Conservation (phyloP, 2,329 filamentous ascomycete genomes). For the Periglandula ipomoeae region DNA sequence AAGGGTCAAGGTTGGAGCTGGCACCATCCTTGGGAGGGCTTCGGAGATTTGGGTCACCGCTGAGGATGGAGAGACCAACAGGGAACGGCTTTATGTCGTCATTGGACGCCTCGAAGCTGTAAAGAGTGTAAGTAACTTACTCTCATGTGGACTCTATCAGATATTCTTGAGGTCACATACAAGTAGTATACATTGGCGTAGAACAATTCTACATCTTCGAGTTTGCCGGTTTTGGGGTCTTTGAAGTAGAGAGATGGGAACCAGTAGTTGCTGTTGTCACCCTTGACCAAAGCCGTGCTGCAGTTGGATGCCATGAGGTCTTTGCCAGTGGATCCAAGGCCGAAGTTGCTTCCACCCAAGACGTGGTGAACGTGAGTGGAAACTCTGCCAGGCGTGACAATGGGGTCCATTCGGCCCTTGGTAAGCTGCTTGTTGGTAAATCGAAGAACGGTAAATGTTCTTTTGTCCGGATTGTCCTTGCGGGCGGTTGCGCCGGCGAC, state of each 20-base stretch:
- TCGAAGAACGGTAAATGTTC: constrained; percentile 59
- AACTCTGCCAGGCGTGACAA: constrained; percentile 51
- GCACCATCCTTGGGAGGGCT: constrained; percentile 46
- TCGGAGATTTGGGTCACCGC: constrained; percentile 52
- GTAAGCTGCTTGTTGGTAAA: constrained; percentile 59
- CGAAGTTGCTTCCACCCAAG: constrained; percentile 61
- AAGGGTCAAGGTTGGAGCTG: constrained; percentile 40
- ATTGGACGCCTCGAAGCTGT: constrained; percentile 50
- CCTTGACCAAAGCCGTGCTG: constrained; percentile 59
- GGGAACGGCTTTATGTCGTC: constrained; percentile 64
- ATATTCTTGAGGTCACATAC: constrained; percentile 24
- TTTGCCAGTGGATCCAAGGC: constrained; percentile 50
- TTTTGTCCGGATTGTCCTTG: constrained; percentile 30
- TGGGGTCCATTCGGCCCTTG: constrained; percentile 57
- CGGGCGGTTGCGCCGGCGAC: constrained; percentile 28
- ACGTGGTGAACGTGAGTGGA: constrained; percentile 61
- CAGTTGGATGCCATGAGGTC: constrained; percentile 53
- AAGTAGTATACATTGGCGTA: constrained; percentile 75
- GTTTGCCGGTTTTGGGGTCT: constrained; percentile 50
- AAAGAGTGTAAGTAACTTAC: background rate
- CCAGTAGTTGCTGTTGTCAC: constrained; percentile 71
- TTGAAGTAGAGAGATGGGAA: constrained; percentile 61
- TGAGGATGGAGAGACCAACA: constrained; percentile 60
- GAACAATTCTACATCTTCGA: constrained; percentile 58
- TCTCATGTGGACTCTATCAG: no score